Percentiles rank a stretch among this genome's conserved stretches.
Conservation (phyloP, 1,139 yeast species). For the Yarrowia galli region DNA sequence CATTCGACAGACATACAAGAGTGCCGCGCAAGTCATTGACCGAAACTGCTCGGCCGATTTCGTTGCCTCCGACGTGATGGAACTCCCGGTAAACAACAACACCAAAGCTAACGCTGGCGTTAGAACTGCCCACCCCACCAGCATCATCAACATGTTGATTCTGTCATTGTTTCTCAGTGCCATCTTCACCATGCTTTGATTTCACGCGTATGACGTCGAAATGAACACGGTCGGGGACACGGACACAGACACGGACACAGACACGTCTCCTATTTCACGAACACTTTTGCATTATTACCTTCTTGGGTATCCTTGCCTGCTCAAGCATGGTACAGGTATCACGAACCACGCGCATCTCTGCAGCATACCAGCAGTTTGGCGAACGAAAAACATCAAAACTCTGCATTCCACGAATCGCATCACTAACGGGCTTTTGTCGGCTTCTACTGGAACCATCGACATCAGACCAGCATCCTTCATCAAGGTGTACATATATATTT, state of each 20-base stretch:
- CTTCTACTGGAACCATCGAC: background rate
- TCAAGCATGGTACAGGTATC: background rate
- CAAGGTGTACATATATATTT: slow-evolving; percentile 31
- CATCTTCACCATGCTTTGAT: background rate
- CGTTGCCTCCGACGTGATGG: slow-evolving; percentile 35
- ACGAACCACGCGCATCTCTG: background rate
- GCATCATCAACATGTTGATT: slow-evolving; percentile 2
- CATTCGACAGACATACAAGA: slow-evolving; percentile 46
- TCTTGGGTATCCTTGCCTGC: too few relatives aligned
- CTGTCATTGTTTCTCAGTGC: slow-evolving; percentile 14
- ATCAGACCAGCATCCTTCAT: slow-evolving; percentile 6
- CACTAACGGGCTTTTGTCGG: slow-evolving; percentile 10
- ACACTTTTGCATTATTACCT: too few relatives aligned
- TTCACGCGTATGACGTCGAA: too few relatives aligned
- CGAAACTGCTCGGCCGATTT: slow-evolving; percentile 43
- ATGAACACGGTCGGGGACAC: too few relatives aligned
- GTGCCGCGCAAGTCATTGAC: slow-evolving; percentile 46
- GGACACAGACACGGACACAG: too few relatives aligned
- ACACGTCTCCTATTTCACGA: too few relatives aligned
- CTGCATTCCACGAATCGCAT: slow-evolving; percentile 15
- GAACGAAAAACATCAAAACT: background rate
- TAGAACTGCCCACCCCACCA: background rate
- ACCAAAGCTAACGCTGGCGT: slow-evolving; percentile 16
- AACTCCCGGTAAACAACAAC: background rate
- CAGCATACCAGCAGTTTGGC: background rate